Evolutionary conservation across 2,329 filamentous ascomycete species (phyloP).

Genomic region (Xylariomycetidae sp.): DNA sequence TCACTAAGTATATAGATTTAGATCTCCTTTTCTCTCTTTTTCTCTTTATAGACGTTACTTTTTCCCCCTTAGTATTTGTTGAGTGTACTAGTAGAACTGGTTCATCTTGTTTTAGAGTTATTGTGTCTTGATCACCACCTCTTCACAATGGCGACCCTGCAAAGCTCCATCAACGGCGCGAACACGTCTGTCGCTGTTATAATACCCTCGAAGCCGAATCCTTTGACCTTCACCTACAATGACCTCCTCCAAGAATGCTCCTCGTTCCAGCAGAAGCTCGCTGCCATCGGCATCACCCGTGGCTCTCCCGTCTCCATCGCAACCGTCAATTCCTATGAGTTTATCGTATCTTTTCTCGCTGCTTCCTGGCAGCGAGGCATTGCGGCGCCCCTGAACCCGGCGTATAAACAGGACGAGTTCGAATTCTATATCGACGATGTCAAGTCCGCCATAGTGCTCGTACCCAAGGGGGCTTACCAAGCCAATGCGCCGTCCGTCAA

Average conservation of each 20-base stretch:
- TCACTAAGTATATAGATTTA: no score
- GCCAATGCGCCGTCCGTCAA: slow-evolving; percentile 67
- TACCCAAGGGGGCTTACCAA: slow-evolving; percentile 66
- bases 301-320: slow-evolving; percentile 76
- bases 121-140: not conserved
- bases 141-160: slow-evolving; percentile 36
- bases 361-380: slow-evolving; percentile 78
- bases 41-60: no score
- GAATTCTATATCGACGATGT: slow-evolving; percentile 90
- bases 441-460: slow-evolving; percentile 71
- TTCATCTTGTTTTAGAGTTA: no score
- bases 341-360: slow-evolving; percentile 84
- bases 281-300: slow-evolving; percentile 64
- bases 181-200: slow-evolving; percentile 59
- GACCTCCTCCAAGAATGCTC: slow-evolving; percentile 62
- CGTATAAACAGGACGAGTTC: slow-evolving; percentile 85
- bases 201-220: slow-evolving; percentile 58
- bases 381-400: slow-evolving; percentile 81
- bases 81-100: no score
- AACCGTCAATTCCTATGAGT: slow-evolving; percentile 79
- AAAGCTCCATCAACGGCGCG: slow-evolving; percentile 44
- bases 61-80: no score
- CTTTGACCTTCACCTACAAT: slow-evolving; percentile 65
- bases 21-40: no score
- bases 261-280: slow-evolving; percentile 73